These are phyloP conservation scores for Violaceomyces palustris DNA, from an alignment of 1,284 basidiomycete genomes.

Conservation along the genomic window DNA sequence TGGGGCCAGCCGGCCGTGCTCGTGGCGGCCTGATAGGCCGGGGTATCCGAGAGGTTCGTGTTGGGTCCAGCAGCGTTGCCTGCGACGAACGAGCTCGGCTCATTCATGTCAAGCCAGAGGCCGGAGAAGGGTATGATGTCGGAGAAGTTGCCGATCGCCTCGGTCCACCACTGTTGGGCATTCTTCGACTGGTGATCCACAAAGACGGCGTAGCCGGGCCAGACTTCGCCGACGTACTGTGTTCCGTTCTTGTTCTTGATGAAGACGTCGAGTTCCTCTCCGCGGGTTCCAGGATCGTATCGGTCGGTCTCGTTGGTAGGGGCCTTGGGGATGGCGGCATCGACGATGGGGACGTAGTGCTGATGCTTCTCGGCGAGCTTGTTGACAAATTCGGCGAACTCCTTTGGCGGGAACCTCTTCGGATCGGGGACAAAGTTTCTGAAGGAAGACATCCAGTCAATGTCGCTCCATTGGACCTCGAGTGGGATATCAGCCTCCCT, in stretches of 20 bases:
- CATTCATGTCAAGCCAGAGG: conserved; percentile 45
- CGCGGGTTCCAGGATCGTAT: conserved; percentile 28
- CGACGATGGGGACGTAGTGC: conserved; percentile 55
- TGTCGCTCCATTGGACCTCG: conserved; percentile 74
- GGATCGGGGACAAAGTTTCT: conserved; percentile 69
- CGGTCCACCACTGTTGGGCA: conserved; percentile 31
- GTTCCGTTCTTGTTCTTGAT: conserved; percentile 51
- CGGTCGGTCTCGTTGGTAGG: conserved; percentile 54
- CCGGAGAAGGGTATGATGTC: conserved; percentile 28
- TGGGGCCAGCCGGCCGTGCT: conserved; percentile 51
- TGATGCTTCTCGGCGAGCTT: conserved; percentile 58
- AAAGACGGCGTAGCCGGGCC: conserved; percentile 25
- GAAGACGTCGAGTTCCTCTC: conserved; percentile 33
- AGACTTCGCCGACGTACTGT: conserved; percentile 63
- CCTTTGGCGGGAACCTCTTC: conserved; percentile 61
- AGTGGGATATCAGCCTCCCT: conserved; percentile 58
- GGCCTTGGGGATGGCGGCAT: conserved; percentile 46
- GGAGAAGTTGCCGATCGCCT: conserved; percentile 29
- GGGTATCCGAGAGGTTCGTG: conserved; percentile 50
- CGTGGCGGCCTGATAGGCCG: conserved; percentile 21
- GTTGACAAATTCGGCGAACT: conserved; percentile 63
- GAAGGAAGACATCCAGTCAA: conserved; percentile 62
- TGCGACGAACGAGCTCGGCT: conserved; percentile 21
- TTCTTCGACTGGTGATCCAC: conserved; percentile 24
- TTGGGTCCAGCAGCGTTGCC: conserved; percentile 55